Conservation (phyloP, 2,329 filamentous ascomycete species). For the Paecilomyces dactylethromorphus region DNA sequence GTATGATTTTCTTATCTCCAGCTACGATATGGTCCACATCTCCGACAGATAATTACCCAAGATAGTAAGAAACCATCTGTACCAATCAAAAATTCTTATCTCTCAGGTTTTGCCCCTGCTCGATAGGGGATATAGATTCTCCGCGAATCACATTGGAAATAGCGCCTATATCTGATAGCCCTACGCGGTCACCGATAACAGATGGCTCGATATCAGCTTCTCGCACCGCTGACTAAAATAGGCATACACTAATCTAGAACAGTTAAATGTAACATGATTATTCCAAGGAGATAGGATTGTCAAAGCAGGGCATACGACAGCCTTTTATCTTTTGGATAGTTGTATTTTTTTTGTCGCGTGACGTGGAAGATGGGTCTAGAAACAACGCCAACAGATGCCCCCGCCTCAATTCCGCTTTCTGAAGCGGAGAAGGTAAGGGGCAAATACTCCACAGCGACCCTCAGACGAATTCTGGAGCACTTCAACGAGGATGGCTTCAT, state of each 20-base stretch:
- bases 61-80: not conserved
- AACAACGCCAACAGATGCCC: not conserved
- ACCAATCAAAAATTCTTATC: not conserved
- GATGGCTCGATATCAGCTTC: not conserved
- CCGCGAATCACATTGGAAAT: not conserved
- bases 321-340: not conserved
- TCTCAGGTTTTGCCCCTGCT: not conserved
- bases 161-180: not conserved
- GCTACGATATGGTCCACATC: not conserved
- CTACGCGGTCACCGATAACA: not conserved
- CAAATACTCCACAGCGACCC: not conserved
- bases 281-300: not conserved
- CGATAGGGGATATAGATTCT: not conserved
- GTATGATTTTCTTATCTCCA: not conserved
- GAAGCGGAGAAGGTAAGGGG: not conserved
- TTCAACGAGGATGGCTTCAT: conserved; percentile 15
- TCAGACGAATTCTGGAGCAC: not conserved
- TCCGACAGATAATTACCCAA: not conserved
- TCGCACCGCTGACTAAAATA: not conserved
- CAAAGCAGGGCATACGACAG: not conserved
- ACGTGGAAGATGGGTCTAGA: not conserved
- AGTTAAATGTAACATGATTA: not conserved
- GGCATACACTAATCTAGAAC: not conserved
- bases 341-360: not conserved
- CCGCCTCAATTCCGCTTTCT: not conserved